A percentile compares a stretch with the other conserved stretches of the same genome.
Evolutionary conservation across 257 asterid species (phyloP).

Genomic region (Penstemon newberryi): DNA sequence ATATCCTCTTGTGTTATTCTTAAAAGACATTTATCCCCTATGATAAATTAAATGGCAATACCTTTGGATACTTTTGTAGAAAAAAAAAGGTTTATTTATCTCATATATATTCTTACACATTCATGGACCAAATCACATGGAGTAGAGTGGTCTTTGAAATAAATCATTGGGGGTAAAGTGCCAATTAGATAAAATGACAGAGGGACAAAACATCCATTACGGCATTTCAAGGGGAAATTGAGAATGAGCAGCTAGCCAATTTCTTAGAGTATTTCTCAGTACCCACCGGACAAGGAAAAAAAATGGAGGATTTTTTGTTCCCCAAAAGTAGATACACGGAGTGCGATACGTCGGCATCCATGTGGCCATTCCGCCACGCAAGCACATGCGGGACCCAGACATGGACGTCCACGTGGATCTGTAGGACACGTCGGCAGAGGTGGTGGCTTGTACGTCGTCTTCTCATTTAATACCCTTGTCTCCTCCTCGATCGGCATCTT

Average conservation of each 20-base stretch:
- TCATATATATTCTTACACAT: too few relatives aligned
- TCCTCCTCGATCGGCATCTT: neutral
- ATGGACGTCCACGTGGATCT: constrained; percentile 29
- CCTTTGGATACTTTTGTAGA: too few relatives aligned
- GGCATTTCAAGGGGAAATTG: neutral
- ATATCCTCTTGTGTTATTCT: too few relatives aligned
- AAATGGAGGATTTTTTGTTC: constrained; percentile 18
- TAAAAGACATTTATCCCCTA: too few relatives aligned
- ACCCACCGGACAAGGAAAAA: constrained; percentile 27
- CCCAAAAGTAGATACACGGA: neutral
- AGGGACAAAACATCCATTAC: neutral
- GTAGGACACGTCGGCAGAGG: constrained; percentile 21
- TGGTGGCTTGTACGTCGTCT: constrained; percentile 17
- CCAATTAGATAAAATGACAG: neutral
- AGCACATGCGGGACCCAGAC: constrained; percentile 22
- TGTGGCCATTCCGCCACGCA: constrained; percentile 23
- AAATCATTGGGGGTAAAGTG: too few relatives aligned
- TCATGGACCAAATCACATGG: too few relatives aligned
- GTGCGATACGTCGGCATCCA: constrained; percentile 3
- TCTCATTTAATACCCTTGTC: constrained; percentile 29
- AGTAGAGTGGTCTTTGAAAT: too few relatives aligned
- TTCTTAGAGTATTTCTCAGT: neutral
- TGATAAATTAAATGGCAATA: too few relatives aligned
- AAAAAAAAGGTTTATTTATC: too few relatives aligned
- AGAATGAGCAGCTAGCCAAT: constrained; percentile 3